Base-by-base conservation (phyloP, 176 grass and related monocot species). In the Luzula sylvatica region DNA sequence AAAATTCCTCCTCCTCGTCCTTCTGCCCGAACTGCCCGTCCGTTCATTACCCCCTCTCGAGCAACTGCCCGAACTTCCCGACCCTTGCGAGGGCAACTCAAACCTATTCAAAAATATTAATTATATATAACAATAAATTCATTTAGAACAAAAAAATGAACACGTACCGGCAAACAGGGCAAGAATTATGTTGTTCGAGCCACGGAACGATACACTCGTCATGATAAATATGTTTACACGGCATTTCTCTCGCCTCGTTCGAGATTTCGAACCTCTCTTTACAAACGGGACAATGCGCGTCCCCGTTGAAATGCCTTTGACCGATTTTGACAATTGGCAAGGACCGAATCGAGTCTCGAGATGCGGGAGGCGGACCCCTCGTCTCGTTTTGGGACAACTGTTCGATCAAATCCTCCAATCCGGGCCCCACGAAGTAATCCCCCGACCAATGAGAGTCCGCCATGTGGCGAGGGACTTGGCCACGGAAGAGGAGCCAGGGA, bases 141-240 rank as follows among this genome's bases (percentile, higher is more conserved):
- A 32, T 8, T 32, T 32, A 32, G 29, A 32, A 4, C 29, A 4
- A 8, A 8, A 3, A 32, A 32, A 32, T 35, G 9, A 35, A 35
- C 30, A 4, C 30, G 30, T 35, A 35, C 9, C 88, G 75, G 65
- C 88, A 94, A 67, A 94, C 88, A 20, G 88, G 88, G 0, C 89
- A 95, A 19, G 89, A 95, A 55, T 88, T 95, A 32, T 95, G 89
- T 19, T 88, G 89, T 30, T 88, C 89, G 23, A 95, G 66, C 89
- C 89, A 95, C 27, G 89, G 89, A 72, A 95, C 48, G 30, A 95
- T 95, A 65, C 89, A 95, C 25, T 84, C 83, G 0, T 75, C 64
- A 55, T 95, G 89, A 71, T 95, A 95, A 3, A 95, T 56, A 78
- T 95, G 89, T 14, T 84, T 75, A 50, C 89, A 95, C 41, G 89